These are phyloP conservation scores for Fraxinus dipetala DNA, from an alignment of 305 asterid genomes.

Conservation along the genomic window DNA sequence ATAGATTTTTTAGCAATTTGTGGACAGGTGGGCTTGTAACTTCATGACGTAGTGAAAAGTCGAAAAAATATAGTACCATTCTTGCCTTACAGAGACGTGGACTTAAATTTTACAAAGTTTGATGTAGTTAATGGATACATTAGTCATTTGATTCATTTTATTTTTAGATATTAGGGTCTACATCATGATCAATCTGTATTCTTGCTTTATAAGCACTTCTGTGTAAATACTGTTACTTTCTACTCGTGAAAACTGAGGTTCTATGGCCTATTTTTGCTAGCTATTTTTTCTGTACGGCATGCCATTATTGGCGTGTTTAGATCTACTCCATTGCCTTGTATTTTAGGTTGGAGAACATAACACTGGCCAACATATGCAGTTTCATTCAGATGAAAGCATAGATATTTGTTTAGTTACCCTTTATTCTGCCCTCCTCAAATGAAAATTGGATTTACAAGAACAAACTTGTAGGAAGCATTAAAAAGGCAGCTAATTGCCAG, in stretches of 20 bases:
- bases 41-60: neutral
- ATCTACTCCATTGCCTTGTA: neutral
- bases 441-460: constrained; percentile 13
- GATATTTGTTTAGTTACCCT: constrained; percentile 10
- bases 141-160: constrained; percentile 1
- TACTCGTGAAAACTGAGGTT: constrained; percentile 7
- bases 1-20: neutral
- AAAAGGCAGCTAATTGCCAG: constrained; percentile 43
- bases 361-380: constrained; percentile 14
- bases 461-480: constrained; percentile 38
- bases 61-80: neutral
- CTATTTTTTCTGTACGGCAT: constrained; percentile 4
- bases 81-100: neutral
- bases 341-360: constrained; percentile 16
- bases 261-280: neutral
- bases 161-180: neutral
- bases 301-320: constrained; percentile 8
- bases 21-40: neutral
- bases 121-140: neutral
- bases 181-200: neutral
- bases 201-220: constrained; percentile 2
- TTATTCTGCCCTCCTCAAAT: constrained; percentile 13
- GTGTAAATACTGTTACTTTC: neutral
- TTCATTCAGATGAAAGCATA: constrained; percentile 6
- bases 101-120: neutral